Evolutionary conservation across 225 moss, liverwort and hornwort species (phyloP), one percentile per base, ranked within the genome.

Genomic region (Marchantia paleacea): DNA sequence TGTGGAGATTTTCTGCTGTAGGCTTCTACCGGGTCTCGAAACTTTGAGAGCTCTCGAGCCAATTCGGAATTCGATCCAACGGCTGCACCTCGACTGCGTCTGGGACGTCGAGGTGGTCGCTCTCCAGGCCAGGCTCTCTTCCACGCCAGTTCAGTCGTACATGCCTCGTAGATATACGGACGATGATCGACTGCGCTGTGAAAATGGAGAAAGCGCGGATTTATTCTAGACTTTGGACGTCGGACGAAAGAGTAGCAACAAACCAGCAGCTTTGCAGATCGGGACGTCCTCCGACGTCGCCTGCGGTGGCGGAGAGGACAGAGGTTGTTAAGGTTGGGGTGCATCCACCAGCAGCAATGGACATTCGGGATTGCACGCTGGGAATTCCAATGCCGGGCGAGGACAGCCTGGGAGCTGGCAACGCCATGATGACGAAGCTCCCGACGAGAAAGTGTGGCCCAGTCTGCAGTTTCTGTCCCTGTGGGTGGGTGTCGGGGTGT

Each of bases 1-100:
- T n/a, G 90, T 99, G 76, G 92, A 89, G 57, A 84, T 99, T 57
- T 69, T 77, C 68, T 84, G 78, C 52, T 99, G 97, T 71, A 84
- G 82, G 80, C 84, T 87, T 75, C 83, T 99, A 47, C 89, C 91
- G 11, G 84, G 91, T 4, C 91, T 93, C 3, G 85, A 73, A 51
- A 81, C 90, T 14, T 72, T 99, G 19, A 88, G 88, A 85, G 90
- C 91, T 14, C 91, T 99, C 7, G 90, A 95, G 81, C 97, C 97
- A 0, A 87, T 99, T n/a, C 90, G 86, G 77, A 80, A 82, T 51
- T 84, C 89, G 3, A 86, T 99, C 66, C 87, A 81, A 76, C 81
- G 71, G 68, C 83, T 99, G 72, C 88, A 90, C 60, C 62, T 99
- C 14, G 90, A 94, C 78, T 95, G 97, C 71, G 82, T 90, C 25